A percentile compares a stretch with the other conserved stretches of the same genome.
Conservation (phyloP, 2,329 filamentous ascomycete genomes). For the Monilinia laxa region DNA sequence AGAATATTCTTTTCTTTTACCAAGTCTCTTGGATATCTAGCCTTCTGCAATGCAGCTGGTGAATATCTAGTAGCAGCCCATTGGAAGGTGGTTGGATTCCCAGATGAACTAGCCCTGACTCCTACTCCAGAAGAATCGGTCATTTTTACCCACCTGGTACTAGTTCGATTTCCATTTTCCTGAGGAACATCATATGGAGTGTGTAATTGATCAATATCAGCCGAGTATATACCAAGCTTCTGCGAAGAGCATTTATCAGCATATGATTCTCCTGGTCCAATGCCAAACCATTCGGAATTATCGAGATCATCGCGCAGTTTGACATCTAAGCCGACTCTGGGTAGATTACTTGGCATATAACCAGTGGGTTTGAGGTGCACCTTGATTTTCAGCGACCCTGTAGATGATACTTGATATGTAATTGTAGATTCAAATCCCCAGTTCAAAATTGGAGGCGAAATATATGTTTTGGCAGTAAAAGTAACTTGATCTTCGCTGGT, state of each 20-base stretch:
- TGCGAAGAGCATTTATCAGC: constrained; percentile 64
- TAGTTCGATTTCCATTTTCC: constrained; percentile 34
- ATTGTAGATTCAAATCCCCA: constrained; percentile 56
- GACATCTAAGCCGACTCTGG: constrained; percentile 61
- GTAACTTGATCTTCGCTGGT: constrained; percentile 40
- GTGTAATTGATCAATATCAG: constrained; percentile 51
- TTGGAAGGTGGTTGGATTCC: constrained; percentile 38
- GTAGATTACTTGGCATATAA: constrained; percentile 53
- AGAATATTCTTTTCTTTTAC: constrained; percentile 48
- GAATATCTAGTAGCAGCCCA: constrained; percentile 52
- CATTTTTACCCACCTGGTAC: constrained; percentile 23
- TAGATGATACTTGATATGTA: constrained; percentile 51
- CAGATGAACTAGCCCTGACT: constrained; percentile 6
- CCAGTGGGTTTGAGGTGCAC: constrained; percentile 50
- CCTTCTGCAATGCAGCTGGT: constrained; percentile 53
- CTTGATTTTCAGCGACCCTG: constrained; percentile 49
- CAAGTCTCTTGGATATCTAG: constrained; percentile 63
- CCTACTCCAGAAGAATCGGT: constrained; percentile 8
- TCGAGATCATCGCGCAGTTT: constrained; percentile 50
- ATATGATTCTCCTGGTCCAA: constrained; percentile 66
- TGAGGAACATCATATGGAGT: constrained; percentile 66
- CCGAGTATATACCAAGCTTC: constrained; percentile 53
- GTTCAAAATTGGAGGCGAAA: constrained; percentile 59
- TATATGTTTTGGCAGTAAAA: constrained; percentile 48
- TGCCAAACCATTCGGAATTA: constrained; percentile 61